These are phyloP conservation scores for Pouteria glomerata DNA, from an alignment of 148 eudicot species.

Conservation along the genomic window DNA sequence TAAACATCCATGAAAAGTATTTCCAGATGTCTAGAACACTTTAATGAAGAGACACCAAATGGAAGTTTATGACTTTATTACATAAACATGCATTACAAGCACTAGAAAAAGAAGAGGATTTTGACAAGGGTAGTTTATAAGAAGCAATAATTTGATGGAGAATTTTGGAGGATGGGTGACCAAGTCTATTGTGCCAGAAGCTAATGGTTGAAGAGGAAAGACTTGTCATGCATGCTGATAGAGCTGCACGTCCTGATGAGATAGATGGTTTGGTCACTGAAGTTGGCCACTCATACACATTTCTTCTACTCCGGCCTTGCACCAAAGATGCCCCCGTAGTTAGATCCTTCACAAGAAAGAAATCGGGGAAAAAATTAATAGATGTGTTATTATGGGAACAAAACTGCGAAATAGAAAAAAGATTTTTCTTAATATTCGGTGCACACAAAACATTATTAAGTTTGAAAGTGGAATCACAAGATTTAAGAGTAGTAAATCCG, in stretches of 20 bases:
- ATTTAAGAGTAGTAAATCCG: neutral
- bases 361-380: neutral
- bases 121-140: neutral
- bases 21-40: neutral
- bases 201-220: neutral
- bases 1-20: constrained; percentile 4
- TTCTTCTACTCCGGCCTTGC: neutral
- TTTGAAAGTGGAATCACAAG: neutral
- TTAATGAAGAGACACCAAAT: neutral
- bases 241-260: no score
- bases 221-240: no score
- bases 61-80: neutral
- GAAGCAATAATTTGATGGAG: neutral
- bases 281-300: neutral
- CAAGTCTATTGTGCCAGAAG: neutral
- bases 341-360: neutral
- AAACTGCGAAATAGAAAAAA: neutral
- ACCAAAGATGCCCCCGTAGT: neutral
- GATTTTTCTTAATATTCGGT: neutral
- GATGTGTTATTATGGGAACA: neutral
- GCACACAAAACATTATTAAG: neutral
- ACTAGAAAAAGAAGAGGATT: neutral
- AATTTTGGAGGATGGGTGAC: neutral
- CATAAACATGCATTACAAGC: neutral
- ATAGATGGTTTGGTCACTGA: neutral